Base-by-base conservation (phyloP, 2,329 filamentous ascomycete species). In the Westerdykella aurantiaca region DNA sequence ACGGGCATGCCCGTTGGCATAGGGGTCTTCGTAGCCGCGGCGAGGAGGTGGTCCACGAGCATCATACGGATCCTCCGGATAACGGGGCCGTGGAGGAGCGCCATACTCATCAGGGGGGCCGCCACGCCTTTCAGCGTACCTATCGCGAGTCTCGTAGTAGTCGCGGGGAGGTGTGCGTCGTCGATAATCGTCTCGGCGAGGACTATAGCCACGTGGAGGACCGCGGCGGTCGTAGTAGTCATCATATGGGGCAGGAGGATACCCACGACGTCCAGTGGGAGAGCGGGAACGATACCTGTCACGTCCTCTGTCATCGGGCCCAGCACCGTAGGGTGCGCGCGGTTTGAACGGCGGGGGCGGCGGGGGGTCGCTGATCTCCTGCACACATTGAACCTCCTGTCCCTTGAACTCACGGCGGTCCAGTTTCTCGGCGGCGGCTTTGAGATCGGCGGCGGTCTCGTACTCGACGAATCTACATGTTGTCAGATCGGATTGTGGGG, bases 341-440 rank as follows among this genome's bases (percentile, higher is more conserved):
- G 57, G 57, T 53, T 63, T 63, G 54, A 62, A 65, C 37, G 60
- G 60, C 42, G 64, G 65, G 45, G 60, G 61, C 46, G 60, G 61
- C 46, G 59, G 60, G 37, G 63, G 63, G 49, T 63, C 49, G 44
- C 62, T 60, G 79, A 97, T 91, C 73, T 96, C 90, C 60, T 88
- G 83, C 60, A 86, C 75, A 71, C 93, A 98, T 55, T 80, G 83
- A 56, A 98, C 91, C 53, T 82, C 79, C 53, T 82, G 82, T 58
- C 88, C 89, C 75, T 96, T 96, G 72, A 97, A 97, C 63, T 95
- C 89, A 65, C 83, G 84, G 54, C 83, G 83, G 68, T 97, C 89
- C 51, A 98, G 85, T 72, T 96, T 96, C 69, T 96, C 89, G 45
- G 97, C 88, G 42, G 93, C 93, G 47, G 84, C 85, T 66, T 87